These are phyloP conservation scores for Dothistroma septosporum DNA, from an alignment of 2,329 filamentous ascomycete genomes.

Conservation along the genomic window DNA sequence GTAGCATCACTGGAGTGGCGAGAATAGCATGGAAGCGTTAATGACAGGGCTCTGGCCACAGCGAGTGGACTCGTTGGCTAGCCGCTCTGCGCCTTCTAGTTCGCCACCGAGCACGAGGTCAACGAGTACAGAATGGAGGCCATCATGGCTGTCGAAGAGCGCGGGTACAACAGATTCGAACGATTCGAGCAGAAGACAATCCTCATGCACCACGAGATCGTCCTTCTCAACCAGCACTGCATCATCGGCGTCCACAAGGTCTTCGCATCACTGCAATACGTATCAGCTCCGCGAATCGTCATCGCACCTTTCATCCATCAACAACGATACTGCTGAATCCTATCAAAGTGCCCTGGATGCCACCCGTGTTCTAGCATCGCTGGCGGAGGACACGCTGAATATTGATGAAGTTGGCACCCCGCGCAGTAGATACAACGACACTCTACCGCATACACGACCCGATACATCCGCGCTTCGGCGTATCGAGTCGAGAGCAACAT, in stretches of 20 bases:
- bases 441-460: neutral
- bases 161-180: neutral
- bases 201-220: neutral
- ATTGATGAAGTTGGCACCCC: neutral
- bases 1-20: neutral
- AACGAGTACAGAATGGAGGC: slow-evolving; percentile 2
- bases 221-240: neutral
- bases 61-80: neutral
- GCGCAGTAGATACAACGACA: neutral
- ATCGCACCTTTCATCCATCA: neutral
- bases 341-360: neutral
- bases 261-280: neutral
- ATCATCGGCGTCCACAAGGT: neutral
- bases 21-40: neutral
- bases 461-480: neutral
- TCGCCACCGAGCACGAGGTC: neutral
- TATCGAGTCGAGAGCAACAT: neutral
- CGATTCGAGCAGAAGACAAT: slow-evolving; percentile 3
- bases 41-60: neutral
- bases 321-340: neutral
- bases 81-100: neutral
- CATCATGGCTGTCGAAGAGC: slow-evolving; percentile 1
- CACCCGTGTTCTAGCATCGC: neutral
- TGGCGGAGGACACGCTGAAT: neutral
- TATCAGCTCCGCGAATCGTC: neutral